These are phyloP conservation scores for Leishmania lainsoni DNA, from an alignment of 208 protist genomes.

Conservation along the genomic window DNA sequence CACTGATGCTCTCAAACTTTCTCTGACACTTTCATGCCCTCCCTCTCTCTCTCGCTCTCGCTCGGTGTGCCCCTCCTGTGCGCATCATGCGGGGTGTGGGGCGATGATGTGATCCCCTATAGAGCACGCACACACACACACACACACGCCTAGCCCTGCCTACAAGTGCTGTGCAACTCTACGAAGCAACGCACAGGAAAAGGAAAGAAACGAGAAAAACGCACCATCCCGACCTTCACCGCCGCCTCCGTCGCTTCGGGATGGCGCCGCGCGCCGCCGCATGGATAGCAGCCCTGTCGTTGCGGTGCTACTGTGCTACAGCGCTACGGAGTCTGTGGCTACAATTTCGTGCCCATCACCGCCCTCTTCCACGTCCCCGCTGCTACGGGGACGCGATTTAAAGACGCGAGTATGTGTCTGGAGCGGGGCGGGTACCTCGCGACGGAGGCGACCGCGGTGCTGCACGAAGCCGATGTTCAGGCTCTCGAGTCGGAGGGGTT, in stretches of 20 bases:
- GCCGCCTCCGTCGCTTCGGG: neutral
- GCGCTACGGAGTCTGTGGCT: neutral
- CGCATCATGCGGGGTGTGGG: neutral
- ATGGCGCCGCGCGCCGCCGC: constrained; percentile 1
- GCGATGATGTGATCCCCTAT: neutral
- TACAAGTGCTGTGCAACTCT: neutral
- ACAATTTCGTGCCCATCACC: constrained; percentile 18
- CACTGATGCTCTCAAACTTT: neutral
- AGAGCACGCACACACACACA: neutral
- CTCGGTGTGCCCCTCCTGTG: neutral
- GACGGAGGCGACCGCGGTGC: constrained; percentile 24
- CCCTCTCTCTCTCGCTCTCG: neutral
- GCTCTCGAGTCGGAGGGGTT: constrained; percentile 4
- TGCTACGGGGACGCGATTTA: neutral
- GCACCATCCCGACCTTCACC: neutral
- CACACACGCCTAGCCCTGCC: neutral
- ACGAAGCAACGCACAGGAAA: neutral
- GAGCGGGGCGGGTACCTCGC: constrained; percentile 29
- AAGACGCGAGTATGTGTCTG: constrained; percentile 14
- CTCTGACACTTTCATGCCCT: neutral
- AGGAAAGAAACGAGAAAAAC: neutral
- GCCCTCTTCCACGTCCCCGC: constrained; percentile 11
- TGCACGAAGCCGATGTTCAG: constrained; percentile 24
- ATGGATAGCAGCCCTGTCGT: neutral
- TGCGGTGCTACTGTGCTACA: constrained; percentile 2